Evolutionary conservation across 2,329 filamentous ascomycete species (phyloP).

Genomic region (Coniosporium tulheliwenetii): DNA sequence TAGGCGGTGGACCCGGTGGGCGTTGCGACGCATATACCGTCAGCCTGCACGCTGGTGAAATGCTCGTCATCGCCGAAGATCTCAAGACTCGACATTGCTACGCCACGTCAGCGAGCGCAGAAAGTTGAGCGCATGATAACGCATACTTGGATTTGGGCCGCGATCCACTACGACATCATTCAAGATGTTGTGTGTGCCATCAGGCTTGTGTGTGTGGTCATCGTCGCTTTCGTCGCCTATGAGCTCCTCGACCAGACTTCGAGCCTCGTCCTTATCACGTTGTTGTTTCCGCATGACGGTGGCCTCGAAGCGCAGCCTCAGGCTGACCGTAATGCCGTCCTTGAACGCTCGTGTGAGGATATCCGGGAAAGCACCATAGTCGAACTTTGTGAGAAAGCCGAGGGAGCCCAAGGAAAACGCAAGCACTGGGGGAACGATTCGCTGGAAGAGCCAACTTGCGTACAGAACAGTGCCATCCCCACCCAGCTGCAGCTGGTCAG

Average conservation of each 20-base stretch:
- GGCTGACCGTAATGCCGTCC: constrained; percentile 75
- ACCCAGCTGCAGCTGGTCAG: constrained; percentile 37
- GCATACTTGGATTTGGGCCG: constrained; percentile 70
- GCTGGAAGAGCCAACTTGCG: constrained; percentile 92
- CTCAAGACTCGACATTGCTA: constrained; percentile 82
- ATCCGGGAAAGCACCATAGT: constrained; percentile 59
- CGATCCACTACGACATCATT: constrained; percentile 96
- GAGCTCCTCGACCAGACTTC: constrained; percentile 77
- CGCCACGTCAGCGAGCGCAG: constrained; percentile 5
- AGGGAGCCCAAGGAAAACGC: constrained; percentile 84
- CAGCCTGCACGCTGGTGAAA: constrained; percentile 84
- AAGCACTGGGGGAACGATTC: constrained; percentile 82
- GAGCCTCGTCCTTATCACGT: constrained; percentile 19
- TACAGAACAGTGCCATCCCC: constrained; percentile 97
- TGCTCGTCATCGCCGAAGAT: constrained; percentile 91
- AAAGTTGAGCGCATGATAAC: not conserved
- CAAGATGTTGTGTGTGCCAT: constrained; percentile 74
- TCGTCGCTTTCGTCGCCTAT: constrained; percentile 76
- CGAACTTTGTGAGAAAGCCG: constrained; percentile 92
- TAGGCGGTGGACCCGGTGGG: constrained; percentile 92
- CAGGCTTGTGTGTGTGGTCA: constrained; percentile 69
- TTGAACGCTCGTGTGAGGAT: constrained; percentile 58
- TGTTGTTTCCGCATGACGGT: constrained; percentile 73
- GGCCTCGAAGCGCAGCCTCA: constrained; percentile 80
- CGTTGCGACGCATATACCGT: constrained; percentile 85